phyloP scores from a whole-genome alignment of 192 early-diverging fungal genomes.

The Gryganskiella cystojenkinii region DNA sequence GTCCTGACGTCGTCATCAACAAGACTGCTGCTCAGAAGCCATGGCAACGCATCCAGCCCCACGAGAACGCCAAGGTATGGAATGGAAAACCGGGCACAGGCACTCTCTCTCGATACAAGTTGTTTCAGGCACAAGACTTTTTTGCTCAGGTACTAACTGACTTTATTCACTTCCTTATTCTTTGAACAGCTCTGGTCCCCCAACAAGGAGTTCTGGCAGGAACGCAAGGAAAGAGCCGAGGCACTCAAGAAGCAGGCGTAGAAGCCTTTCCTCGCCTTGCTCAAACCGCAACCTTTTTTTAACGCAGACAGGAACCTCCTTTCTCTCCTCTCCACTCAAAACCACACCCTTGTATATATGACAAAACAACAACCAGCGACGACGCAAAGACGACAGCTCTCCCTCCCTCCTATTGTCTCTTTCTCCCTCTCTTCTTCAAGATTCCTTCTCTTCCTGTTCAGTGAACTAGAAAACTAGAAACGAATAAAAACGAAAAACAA shows the following conservation, averaged over 20 bases:
- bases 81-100: too few relatives aligned
- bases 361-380: conserved; percentile 7
- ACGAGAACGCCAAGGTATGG: conserved; percentile 53
- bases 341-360: conserved; percentile 16
- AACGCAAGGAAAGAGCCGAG: conserved; percentile 31
- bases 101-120: neutral
- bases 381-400: neutral
- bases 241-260: conserved; percentile 24
- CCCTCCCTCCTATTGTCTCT: neutral
- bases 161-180: neutral
- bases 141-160: neutral
- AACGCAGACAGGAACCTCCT: neutral
- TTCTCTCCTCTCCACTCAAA: conserved; percentile 33
- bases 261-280: neutral
- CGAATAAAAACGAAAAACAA: neutral
- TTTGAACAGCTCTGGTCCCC: conserved; percentile 40
- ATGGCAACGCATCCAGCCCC: conserved; percentile 54
- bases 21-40: conserved; percentile 47
- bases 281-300: too few relatives aligned
- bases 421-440: neutral
- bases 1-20: conserved; percentile 53
- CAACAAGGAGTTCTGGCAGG: conserved; percentile 52
- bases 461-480: conserved; percentile 3
- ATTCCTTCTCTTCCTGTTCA: too few relatives aligned
- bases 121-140: neutral